These are phyloP conservation scores for Paramecium octaurelia DNA, from an alignment of 73 alveolate species.

Conservation along the genomic window DNA sequence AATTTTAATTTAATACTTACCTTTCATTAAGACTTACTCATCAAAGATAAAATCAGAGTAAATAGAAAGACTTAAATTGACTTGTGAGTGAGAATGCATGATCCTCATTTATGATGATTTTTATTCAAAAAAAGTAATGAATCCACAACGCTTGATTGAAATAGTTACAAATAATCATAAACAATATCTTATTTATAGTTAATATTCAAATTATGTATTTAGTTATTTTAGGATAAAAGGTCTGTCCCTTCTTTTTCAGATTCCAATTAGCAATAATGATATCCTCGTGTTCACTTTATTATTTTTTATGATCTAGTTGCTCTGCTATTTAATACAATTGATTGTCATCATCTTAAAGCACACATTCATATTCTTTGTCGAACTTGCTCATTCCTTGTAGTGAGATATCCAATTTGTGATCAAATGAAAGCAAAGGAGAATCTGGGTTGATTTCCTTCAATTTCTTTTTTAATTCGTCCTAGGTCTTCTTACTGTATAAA, in stretches of 20 bases:
- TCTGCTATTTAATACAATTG: not conserved
- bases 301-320: not conserved
- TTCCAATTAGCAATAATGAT: not conserved
- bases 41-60: too few relatives aligned
- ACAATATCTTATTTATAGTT: not conserved
- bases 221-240: not conserved
- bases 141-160: too few relatives aligned
- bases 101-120: not conserved
- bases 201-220: not conserved
- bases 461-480: not conserved
- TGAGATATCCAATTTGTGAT: not conserved
- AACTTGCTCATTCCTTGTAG: not conserved
- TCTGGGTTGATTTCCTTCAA: not conserved
- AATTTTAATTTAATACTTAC: too few relatives aligned
- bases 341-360: not conserved
- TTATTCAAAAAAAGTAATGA: too few relatives aligned
- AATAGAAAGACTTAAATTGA: too few relatives aligned
- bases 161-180: not conserved
- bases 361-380: not conserved
- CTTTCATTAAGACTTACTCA: too few relatives aligned
- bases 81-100: too few relatives aligned
- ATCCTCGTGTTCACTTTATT: not conserved
- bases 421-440: not conserved
- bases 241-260: not conserved
- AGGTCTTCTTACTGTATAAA: not conserved